Base-by-base conservation (phyloP, 2,329 filamentous ascomycete genomes). In the Fusarium neocosmosporiellum region DNA sequence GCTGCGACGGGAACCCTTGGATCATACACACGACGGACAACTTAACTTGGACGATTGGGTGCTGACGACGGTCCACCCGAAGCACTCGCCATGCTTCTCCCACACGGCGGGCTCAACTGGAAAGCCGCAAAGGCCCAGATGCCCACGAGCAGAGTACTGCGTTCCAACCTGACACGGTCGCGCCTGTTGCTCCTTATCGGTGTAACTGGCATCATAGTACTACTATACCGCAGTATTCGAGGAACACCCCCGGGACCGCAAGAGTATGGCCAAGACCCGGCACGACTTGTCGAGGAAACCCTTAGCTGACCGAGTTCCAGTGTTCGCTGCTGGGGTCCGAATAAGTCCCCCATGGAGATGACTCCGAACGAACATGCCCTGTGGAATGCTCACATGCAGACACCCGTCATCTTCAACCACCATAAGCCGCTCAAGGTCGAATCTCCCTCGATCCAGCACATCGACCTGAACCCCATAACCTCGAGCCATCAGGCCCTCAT, bases 321-420 rank as follows among this genome's bases (percentile, higher is more conserved):
- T 84, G 98, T 97, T 84, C 97, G 98, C 85, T 99, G 96, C 86
- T 98, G 95, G 89, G 96, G 96, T 14, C 96, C 96, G 16, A 90
- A 93, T 27, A 98, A 97, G 86, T 90, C 96, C n/a, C 96, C 96
- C 61, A 97, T 97, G 91, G 91, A 96, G 73, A 98, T 99, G 94
- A 90, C 93, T 46, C 86, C 92, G 64, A 98, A 98, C 81, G 96
- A 99, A 81, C 92, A 96, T 82, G 92, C 92, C 70, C 89, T 94
- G 73, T 99, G 96, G 96, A 92, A 93, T 75, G 91, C 91, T 66
- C 95, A 98, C 80, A 86, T 96, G 71, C 92, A 95, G 77, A 98
- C 96, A 5, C 96, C 96, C 58, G 95, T 99, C 76, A 90, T 98
- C 74, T 98, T 97, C 88, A 99, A 99, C 85, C 94, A 96, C 83